Conservation (phyloP, 148 eudicot species). For the Cornus suecica region DNA sequence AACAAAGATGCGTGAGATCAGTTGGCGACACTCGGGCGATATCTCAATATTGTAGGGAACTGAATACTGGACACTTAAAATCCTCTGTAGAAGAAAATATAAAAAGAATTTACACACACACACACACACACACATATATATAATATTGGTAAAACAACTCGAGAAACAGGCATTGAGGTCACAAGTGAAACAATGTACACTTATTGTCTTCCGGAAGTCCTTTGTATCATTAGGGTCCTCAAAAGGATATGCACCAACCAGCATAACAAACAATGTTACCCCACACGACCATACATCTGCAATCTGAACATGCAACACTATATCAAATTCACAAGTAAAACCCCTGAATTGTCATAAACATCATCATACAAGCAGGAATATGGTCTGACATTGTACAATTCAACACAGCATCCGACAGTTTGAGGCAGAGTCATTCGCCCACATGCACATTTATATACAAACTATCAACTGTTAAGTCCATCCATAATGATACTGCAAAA, state of each 20-base stretch:
- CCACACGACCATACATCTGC: conserved; percentile 99
- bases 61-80: conserved; percentile 72
- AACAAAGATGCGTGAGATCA: conserved; percentile 92
- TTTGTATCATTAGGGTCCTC: conserved; percentile 90
- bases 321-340: neutral
- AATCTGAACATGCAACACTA: conserved; percentile 44
- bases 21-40: conserved; percentile 76
- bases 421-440: neutral
- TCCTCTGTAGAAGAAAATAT: conserved; percentile 51
- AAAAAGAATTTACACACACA: conserved; percentile 5
- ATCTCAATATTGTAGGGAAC: conserved; percentile 67
- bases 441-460: neutral
- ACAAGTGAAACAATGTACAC: conserved; percentile 28
- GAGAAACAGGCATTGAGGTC: neutral
- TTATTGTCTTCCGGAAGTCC: conserved; percentile 83
- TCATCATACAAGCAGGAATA: neutral
- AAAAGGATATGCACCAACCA: conserved; percentile 86
- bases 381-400: neutral
- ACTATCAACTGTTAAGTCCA: neutral
- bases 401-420: neutral
- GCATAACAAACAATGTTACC: conserved; percentile 91
- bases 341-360: neutral
- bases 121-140: no score
- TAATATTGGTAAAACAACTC: neutral
- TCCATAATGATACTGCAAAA: neutral